Evolutionary conservation across 495 filamentous ascomycete genomes (phyloP), one percentile per base, ranked within the genome.

Genomic region (Daldinia concentrica): DNA sequence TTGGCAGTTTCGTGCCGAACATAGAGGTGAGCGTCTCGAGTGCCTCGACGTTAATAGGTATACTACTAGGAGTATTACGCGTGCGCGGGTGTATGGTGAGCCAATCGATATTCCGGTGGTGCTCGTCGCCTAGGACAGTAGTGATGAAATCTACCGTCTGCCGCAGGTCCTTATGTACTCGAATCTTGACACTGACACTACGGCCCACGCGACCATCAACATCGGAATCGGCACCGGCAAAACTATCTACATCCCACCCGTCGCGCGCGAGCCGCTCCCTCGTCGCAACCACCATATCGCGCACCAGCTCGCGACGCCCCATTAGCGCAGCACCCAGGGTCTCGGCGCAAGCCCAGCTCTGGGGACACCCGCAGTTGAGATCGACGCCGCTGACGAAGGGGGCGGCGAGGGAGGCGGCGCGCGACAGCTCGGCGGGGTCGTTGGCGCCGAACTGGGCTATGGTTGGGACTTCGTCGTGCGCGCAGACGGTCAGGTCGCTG

Each of bases 291-390:
- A 90, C 84, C 84, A 90, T 88, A 51, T 86, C 84, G 6, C 84
- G 82, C 27, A 91, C 89, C 1, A 87, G 80, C 69, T 86, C 82
- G 19, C 86, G 84, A 52, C 83, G 79, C 52, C 86, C 78, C 88
- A 91, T 91, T 9, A 91, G 78, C 48, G 85, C 86, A 14, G 88
- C 89, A 26, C 89, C 89, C 9, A 91, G 81, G 0, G 82, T 83
- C 64, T 87, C 85, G 48, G 86, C 82, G 64, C 89, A 87, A 0
- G 89, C 89, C 89, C 89, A 91, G 4, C 84, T 85, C 78, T 91
- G 89, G 2, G 89, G 89, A 66, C 89, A 91, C 11, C 89, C 89
- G 73, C 89, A 91, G 76, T 91, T 91, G 14, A 91, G 77, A 70
- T 90, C 87, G 17, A 91, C 85, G 64, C 89, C 89, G 58, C 83